A percentile compares a stretch with the other conserved stretches of the same genome.
Evolutionary conservation across 1,284 basidiomycete genomes (phyloP).

Genomic region (Ustilago sp.): DNA sequence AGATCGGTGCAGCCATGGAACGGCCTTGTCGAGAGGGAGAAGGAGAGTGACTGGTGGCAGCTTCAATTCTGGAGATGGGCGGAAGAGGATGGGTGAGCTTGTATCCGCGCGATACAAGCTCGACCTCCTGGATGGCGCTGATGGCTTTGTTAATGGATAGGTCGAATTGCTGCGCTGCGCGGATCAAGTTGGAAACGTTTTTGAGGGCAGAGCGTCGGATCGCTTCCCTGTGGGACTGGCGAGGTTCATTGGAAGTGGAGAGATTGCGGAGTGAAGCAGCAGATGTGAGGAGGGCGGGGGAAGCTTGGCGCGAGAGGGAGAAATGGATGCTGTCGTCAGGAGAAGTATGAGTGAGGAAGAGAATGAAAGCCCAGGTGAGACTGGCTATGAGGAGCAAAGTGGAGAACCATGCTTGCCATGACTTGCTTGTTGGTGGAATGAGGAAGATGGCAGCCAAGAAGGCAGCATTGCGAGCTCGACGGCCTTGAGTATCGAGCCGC

Average conservation of each 20-base stretch:
- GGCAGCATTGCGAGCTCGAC: conserved; percentile 28
- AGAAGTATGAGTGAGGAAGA: conserved; percentile 27
- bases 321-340: conserved; percentile 36
- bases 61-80: conserved; percentile 67
- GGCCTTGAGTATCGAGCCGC: conserved; percentile 26
- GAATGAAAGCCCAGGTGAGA: conserved; percentile 31
- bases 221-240: conserved; percentile 18
- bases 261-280: conserved; percentile 21
- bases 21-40: conserved; percentile 34
- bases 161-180: conserved; percentile 57
- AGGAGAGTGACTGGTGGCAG: conserved; percentile 10
- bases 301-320: conserved; percentile 24
- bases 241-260: conserved; percentile 1
- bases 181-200: conserved; percentile 36
- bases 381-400: conserved; percentile 24
- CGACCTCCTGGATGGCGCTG: conserved; percentile 67
- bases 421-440: conserved; percentile 30
- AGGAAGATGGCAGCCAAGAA: conserved; percentile 26
- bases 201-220: conserved; percentile 28
- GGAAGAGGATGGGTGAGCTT: conserved; percentile 64
- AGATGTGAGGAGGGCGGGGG: conserved; percentile 2
- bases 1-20: conserved; percentile 10
- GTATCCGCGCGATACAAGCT: conserved; percentile 65
- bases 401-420: conserved; percentile 36
- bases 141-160: conserved; percentile 58